Base-by-base conservation (phyloP, 495 filamentous ascomycete genomes). In the Aspergillus saccharolyticus region DNA sequence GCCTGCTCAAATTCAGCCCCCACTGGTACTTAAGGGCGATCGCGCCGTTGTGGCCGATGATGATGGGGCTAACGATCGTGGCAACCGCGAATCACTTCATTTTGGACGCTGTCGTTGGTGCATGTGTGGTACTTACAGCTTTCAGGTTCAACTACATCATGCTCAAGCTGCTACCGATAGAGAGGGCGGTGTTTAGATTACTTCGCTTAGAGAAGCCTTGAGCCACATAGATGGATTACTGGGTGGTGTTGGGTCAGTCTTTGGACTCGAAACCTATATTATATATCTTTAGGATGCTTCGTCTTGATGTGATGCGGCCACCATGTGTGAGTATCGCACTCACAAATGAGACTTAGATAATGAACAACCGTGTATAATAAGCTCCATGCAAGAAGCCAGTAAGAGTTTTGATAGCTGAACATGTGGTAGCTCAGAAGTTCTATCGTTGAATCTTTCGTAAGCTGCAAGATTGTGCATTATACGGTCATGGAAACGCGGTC, bases 21-120 rank as follows among this genome's bases (percentile, higher is more conserved):
- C 33, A 75, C 61, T 55, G 63, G 66, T 48, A 70, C 71, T 49
- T 70, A 54, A 47, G 76, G 9, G 42, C 71, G 2, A 55, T 85
- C 12, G 83, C 77, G 1, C 60, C 81, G 24, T 62, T 73, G 20
- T 88, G 87, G 69, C 84, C 84, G 1, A 52, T 71, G n/a, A 68
- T 81, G 58, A 83, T 87, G 61, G 74, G 85, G 12, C 64, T 78
- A 51, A 81, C 83, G 3, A 85, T 87, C 56, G 71, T 88, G 17
- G 82, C 82, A 42, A 87, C 83, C 9, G 84, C 85, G 14, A 86
- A 87, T 59, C 85, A 86, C 65, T 86, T 83, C 60, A 78, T 80
- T 57, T 70, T 87, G 46, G 83, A 86, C 68, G 81, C 80, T 0
- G 63, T 80, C 21, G 69, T 79, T 45, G 80, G 80, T 4, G 75